Evolutionary conservation across 1,284 basidiomycete genomes (phyloP).

Genomic region (Ustilago shanxiensis): DNA sequence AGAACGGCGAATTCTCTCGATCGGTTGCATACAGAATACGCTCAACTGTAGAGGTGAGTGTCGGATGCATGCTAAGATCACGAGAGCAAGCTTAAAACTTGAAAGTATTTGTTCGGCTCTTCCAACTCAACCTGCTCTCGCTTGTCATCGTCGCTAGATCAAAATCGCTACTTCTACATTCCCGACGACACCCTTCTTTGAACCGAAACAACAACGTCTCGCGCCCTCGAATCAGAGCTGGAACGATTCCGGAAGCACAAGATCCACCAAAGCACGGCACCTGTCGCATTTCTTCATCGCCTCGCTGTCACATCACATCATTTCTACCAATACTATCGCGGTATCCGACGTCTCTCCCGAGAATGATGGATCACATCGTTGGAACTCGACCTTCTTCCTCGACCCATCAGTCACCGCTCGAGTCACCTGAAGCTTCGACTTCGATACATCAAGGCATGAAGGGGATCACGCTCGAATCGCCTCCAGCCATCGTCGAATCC

Average conservation of each 20-base stretch:
- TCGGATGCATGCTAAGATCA: slow-evolving; percentile 7
- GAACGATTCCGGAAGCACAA: background rate
- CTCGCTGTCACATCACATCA: background rate
- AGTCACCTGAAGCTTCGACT: slow-evolving; percentile 1
- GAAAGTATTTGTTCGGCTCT: background rate
- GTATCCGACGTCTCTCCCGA: background rate
- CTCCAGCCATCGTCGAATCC: slow-evolving; percentile 20
- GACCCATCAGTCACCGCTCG: background rate
- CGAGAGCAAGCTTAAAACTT: background rate
- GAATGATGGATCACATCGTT: slow-evolving; percentile 2
- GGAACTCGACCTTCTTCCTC: background rate
- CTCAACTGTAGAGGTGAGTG: slow-evolving; percentile 5
- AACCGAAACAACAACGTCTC: background rate
- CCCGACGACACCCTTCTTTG: background rate
- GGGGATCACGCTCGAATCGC: slow-evolving; percentile 21
- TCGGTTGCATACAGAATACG: slow-evolving; percentile 13
- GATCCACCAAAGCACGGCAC: background rate
- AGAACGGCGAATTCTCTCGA: slow-evolving; percentile 1
- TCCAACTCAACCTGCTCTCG: slow-evolving; percentile 3
- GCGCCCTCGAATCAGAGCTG: background rate
- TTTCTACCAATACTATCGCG: background rate
- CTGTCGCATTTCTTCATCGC: background rate
- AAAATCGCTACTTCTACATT: background rate
- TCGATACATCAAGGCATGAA: slow-evolving; percentile 7
- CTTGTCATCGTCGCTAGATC: background rate